A percentile compares a stretch with the other conserved stretches of the same genome.
phyloP scores from a whole-genome alignment of 2,329 filamentous ascomycete genomes.

The Orbilia blumenaviensis region DNA sequence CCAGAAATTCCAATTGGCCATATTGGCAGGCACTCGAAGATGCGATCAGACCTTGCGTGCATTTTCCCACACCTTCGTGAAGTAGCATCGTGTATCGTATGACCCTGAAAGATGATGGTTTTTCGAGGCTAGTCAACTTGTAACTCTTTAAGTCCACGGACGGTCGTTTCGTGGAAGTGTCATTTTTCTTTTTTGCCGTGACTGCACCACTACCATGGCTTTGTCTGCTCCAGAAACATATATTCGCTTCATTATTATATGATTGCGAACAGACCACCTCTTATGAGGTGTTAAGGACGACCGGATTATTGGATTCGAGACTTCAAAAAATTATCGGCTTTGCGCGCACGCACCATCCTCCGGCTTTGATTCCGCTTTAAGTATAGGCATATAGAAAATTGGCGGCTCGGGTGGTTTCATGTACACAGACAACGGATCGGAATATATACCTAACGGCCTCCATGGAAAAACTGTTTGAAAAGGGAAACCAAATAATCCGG shows the following conservation, averaged over 20 bases:
- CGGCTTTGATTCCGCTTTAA: slow-evolving; percentile 48
- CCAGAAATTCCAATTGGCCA: slow-evolving; percentile 36
- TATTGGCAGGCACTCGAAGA: slow-evolving; percentile 1
- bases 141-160: slow-evolving; percentile 1
- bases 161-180: slow-evolving; percentile 15
- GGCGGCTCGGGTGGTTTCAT: neutral
- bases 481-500: slow-evolving; percentile 11
- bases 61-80: slow-evolving; percentile 32
- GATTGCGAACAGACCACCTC: slow-evolving; percentile 41
- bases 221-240: slow-evolving; percentile 35
- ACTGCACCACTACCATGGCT: slow-evolving; percentile 47
- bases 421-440: slow-evolving; percentile 17
- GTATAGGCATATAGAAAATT: slow-evolving; percentile 1
- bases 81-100: slow-evolving; percentile 19
- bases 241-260: slow-evolving; percentile 51
- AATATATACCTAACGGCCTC: slow-evolving; percentile 12
- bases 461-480: slow-evolving; percentile 21
- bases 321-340: slow-evolving; percentile 6
- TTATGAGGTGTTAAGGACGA: neutral
- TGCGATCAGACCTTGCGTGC: slow-evolving; percentile 50
- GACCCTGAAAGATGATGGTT: slow-evolving; percentile 16
- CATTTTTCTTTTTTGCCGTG: neutral
- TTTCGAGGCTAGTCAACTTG: neutral
- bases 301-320: slow-evolving; percentile 24
- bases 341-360: neutral